These are phyloP conservation scores for Trichoderma semiorbis DNA, from an alignment of 2,329 filamentous ascomycete species.

Conservation along the genomic window DNA sequence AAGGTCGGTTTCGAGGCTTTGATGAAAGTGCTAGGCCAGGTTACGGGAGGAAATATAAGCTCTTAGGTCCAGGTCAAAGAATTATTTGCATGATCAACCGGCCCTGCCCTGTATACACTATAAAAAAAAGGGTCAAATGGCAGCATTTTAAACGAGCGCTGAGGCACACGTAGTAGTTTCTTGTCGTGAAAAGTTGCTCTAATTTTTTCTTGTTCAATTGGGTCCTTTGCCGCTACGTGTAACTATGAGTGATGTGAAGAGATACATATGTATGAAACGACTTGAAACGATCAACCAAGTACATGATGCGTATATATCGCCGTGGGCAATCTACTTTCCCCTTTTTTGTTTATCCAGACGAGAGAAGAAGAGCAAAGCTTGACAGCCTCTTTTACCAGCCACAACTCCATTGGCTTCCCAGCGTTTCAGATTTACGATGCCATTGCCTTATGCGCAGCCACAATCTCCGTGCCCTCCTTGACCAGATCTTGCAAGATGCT, in stretches of 20 bases:
- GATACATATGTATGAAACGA: background rate
- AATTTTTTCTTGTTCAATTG: conserved; percentile 1
- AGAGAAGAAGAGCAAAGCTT: background rate
- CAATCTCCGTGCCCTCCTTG: conserved; percentile 46
- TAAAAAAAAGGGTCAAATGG: conserved; percentile 31
- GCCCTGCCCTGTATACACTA: conserved; percentile 34
- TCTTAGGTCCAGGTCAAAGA: conserved; percentile 41
- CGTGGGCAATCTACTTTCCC: no score
- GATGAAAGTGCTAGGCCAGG: conserved; percentile 34
- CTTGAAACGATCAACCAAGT: background rate
- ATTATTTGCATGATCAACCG: conserved; percentile 41
- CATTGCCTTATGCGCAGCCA: conserved; percentile 30
- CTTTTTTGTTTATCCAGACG: background rate
- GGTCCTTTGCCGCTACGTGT: background rate
- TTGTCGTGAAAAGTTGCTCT: conserved; percentile 18
- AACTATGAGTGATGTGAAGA: background rate
- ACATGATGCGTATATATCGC: background rate
- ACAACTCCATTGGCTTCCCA: background rate
- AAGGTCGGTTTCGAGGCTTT: conserved; percentile 37
- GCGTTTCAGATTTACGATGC: background rate
- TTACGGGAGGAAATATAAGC: conserved; percentile 36
- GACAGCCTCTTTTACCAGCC: background rate
- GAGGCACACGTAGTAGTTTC: conserved; percentile 8
- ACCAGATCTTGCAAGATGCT: conserved; percentile 48
- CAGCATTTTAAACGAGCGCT: conserved; percentile 23